Conservation (phyloP, 225 moss, liverwort and hornwort genomes). For the Thuidium tamariscinum region DNA sequence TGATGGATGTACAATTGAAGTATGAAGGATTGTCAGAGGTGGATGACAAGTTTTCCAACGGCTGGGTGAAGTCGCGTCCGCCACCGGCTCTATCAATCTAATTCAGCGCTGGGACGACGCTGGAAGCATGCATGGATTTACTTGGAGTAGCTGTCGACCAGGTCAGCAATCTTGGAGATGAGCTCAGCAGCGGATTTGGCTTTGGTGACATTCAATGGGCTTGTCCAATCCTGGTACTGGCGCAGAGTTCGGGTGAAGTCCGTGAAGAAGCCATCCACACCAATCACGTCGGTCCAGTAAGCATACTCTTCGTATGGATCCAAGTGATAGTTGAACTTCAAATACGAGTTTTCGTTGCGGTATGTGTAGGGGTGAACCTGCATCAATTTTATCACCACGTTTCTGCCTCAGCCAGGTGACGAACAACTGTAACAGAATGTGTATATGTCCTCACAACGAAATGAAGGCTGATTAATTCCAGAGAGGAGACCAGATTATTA, state of each 20-base stretch:
- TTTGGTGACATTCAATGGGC: constrained; percentile 28
- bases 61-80: background rate
- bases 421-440: background rate
- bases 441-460: background rate
- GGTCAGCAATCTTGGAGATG: constrained; percentile 13
- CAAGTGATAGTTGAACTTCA: constrained; percentile 65
- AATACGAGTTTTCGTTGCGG: constrained; percentile 57
- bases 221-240: constrained; percentile 54
- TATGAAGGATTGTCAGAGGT: background rate
- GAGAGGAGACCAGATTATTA: background rate
- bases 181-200: constrained; percentile 16
- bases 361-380: constrained; percentile 98
- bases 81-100: background rate
- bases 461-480: background rate
- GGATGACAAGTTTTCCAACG: background rate
- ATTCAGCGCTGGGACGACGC: background rate
- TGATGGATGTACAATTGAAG: background rate
- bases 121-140: background rate
- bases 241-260: constrained; percentile 58
- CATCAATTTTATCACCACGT: background rate
- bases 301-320: constrained; percentile 81
- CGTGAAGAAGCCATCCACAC: constrained; percentile 83
- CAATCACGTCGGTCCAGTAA: constrained; percentile 45
- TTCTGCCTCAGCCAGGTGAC: background rate
- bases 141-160: constrained; percentile 3